Base-by-base conservation (phyloP, 495 filamentous ascomycete genomes). In the Pyronema domesticum region DNA sequence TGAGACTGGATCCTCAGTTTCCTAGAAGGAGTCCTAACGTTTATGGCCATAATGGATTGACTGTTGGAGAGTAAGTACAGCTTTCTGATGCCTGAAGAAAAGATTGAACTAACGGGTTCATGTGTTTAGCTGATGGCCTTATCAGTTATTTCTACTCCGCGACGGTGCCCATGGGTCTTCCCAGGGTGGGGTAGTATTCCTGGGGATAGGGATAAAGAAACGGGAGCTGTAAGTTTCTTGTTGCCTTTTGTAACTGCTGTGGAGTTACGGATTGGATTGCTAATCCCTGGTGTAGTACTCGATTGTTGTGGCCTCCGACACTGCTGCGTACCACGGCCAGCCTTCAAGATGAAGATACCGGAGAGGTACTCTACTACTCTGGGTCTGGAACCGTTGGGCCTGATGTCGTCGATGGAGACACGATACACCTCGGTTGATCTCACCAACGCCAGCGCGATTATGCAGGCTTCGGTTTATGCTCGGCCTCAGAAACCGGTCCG, bases 81-180 rank as follows among this genome's bases (percentile, higher is more conserved):
- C 45, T 47, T 10, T 19, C 7, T 50, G 8, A n/a, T 47, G 18
- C 7, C 45, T 19, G 1, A n/a, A 23, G 8, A 35, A n/a, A 13
- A 3, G 11, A 15, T 50, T n/a, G 9, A 11, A 23, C 10, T 8
- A 35, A 13, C 11, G 23, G 34, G 13, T 35, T 19, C n/a, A 19
- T n/a, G 34, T 1, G 1, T 50, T 4, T 17, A 60, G 58, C 37
- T 79, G 76, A 74, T 79, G 68, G 62, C 73, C 76, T 0, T 59
- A 66, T 6, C 72, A 73, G n/a, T 60, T 68, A 3, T 69, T 65
- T 3, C 74, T 76, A 0, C 61, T 74, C 8, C 67, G 68, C 23
- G 70, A 72, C 37, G 76, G 76, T 9, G 75, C 72, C 0, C 76
- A 79, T 46, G 74, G 74, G 0, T 55, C 63, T 5, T 53, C 58